Evolutionary conservation across 2,329 filamentous ascomycete species (phyloP).

Genomic region (Aspergillus novofumigatus): DNA sequence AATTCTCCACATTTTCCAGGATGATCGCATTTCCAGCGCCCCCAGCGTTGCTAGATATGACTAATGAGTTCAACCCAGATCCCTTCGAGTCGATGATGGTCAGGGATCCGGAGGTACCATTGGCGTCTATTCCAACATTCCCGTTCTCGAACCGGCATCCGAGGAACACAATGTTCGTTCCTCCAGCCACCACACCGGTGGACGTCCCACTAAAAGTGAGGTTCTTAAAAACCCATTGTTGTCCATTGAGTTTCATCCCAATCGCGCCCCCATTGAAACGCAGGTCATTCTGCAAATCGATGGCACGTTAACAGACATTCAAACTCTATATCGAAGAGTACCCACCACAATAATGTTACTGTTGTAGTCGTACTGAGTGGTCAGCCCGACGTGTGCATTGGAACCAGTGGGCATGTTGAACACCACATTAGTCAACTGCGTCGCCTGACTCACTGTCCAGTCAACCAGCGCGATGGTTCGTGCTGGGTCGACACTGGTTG

Average conservation of each 20-base stretch:
- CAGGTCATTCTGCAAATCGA: conserved; percentile 18
- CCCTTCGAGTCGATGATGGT: conserved; percentile 19
- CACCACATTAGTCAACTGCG: conserved; percentile 35
- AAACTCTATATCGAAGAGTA: background rate
- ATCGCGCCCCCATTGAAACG: conserved; percentile 26
- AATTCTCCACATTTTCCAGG: conserved; percentile 27
- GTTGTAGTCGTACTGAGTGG: conserved; percentile 26
- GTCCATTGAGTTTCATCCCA: conserved; percentile 29
- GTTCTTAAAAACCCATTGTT: conserved; percentile 42
- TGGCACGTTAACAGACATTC: background rate
- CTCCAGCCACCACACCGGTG: conserved; percentile 45
- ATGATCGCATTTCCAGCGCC: conserved; percentile 29
- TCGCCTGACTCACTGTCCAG: conserved; percentile 39
- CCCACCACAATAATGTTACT: conserved; percentile 28
- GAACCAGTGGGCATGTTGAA: conserved; percentile 35
- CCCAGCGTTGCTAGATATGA: conserved; percentile 21
- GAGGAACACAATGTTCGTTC: conserved; percentile 23
- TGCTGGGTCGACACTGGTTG: conserved; percentile 24
- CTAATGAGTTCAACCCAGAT: conserved; percentile 11
- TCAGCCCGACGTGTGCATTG: conserved; percentile 32
- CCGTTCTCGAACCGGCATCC: conserved; percentile 22
- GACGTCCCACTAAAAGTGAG: conserved; percentile 59
- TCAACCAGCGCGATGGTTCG: conserved; percentile 31
- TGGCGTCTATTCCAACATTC: conserved; percentile 22
- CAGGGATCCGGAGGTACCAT: conserved; percentile 18